Conservation (phyloP, 2,329 filamentous ascomycete species). For the Rhinocladiella similis region DNA sequence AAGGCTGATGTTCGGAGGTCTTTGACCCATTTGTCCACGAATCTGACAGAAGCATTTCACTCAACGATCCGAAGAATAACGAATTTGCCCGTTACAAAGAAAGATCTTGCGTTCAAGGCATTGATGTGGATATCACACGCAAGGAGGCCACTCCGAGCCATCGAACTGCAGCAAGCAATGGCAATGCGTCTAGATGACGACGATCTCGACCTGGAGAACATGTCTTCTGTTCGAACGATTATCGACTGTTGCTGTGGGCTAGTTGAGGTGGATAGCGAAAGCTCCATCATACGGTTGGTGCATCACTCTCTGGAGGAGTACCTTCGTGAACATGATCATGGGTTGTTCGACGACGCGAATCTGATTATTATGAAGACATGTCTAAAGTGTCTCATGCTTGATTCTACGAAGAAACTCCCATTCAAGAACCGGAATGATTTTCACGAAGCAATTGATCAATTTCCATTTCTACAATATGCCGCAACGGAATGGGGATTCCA, state of each 20-base stretch:
- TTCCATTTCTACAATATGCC: slow-evolving; percentile 27
- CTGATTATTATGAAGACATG: slow-evolving; percentile 28
- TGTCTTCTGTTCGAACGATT: slow-evolving; percentile 27
- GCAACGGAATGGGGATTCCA: slow-evolving; percentile 27
- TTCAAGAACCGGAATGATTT: slow-evolving; percentile 15
- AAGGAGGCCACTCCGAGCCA: slow-evolving; percentile 28
- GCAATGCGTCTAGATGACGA: slow-evolving; percentile 28
- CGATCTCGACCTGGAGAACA: slow-evolving; percentile 32
- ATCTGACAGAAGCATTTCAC: slow-evolving; percentile 31
- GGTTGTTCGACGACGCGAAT: slow-evolving; percentile 35
- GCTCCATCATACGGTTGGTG: slow-evolving; percentile 34
- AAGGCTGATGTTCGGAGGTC: slow-evolving; percentile 33
- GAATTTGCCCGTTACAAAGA: slow-evolving; percentile 26
- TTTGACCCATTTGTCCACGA: slow-evolving; percentile 29
- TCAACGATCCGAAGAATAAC: slow-evolving; percentile 33
- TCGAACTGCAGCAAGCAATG: slow-evolving; percentile 35
- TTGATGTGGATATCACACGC: slow-evolving; percentile 36
- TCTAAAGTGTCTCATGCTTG: slow-evolving; percentile 23
- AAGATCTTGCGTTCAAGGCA: slow-evolving; percentile 29
- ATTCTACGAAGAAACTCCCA: slow-evolving; percentile 14
- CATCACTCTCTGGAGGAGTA: slow-evolving; percentile 39
- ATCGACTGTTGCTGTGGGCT: slow-evolving; percentile 37
- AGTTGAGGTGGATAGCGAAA: slow-evolving; percentile 35
- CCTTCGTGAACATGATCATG: slow-evolving; percentile 33
- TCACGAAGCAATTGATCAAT: slow-evolving; percentile 6